These are phyloP conservation scores for Piedraia hortae DNA, from an alignment of 2,329 filamentous ascomycete species.

Conservation along the genomic window DNA sequence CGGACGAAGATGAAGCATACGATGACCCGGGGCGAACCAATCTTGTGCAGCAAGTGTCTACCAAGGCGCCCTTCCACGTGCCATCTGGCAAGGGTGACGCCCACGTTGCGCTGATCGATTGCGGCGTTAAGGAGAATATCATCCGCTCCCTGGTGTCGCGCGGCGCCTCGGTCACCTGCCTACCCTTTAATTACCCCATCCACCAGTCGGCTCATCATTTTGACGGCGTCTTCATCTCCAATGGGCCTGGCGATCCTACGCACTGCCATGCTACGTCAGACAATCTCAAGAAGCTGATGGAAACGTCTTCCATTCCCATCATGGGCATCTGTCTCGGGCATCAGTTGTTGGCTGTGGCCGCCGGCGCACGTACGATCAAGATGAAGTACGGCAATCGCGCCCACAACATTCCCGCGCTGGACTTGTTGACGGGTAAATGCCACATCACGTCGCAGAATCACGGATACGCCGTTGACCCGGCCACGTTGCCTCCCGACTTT, in stretches of 20 bases:
- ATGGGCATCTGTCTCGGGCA: conserved; percentile 97
- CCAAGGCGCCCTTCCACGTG: conserved; percentile 92
- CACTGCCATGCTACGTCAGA: conserved; percentile 88
- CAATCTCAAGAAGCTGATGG: conserved; percentile 74
- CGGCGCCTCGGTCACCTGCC: conserved; percentile 74
- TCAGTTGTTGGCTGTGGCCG: conserved; percentile 74
- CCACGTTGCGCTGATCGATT: conserved; percentile 88
- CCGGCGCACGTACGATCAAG: conserved; percentile 77
- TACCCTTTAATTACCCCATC: conserved; percentile 91
- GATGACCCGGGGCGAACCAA: conserved; percentile 91
- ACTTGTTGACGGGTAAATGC: conserved; percentile 85
- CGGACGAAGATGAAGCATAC: conserved; percentile 89
- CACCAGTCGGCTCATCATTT: conserved; percentile 97
- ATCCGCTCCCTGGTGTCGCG: conserved; percentile 78
- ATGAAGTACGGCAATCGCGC: conserved; percentile 98
- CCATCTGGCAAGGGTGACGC: conserved; percentile 56
- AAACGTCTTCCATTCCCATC: conserved; percentile 67
- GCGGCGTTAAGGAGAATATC: conserved; percentile 99
- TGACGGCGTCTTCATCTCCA: conserved; percentile 96
- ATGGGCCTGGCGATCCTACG: conserved; percentile 90
- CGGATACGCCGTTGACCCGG: conserved; percentile 77
- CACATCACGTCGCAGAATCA: conserved; percentile 98
- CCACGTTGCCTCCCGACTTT: conserved; percentile 60
- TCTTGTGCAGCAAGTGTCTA: conserved; percentile 83
- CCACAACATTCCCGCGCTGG: conserved; percentile 90